Evolutionary conservation across 257 asterid genomes (phyloP).

Genomic region (Anisodus acutangulus): DNA sequence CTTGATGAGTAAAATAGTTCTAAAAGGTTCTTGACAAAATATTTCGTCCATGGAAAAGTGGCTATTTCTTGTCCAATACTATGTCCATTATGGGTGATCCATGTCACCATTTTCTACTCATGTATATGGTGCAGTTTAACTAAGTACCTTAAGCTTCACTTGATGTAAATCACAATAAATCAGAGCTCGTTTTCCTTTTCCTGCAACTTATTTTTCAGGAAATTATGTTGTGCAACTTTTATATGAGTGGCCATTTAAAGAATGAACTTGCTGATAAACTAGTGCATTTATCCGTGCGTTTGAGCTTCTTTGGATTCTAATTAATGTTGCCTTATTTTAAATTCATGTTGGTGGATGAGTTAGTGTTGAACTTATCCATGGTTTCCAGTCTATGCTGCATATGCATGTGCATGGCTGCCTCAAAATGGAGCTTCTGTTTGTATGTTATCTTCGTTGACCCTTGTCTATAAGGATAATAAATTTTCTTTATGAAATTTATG

Average conservation of each 20-base stretch:
- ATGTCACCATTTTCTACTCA: neutral
- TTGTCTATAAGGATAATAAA: neutral
- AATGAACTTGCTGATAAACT: conserved; percentile 17
- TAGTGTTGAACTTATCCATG: neutral
- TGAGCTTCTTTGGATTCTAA: neutral
- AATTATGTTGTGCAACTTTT: neutral
- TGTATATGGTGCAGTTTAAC: neutral
- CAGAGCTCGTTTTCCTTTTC: neutral
- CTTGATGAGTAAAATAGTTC: neutral
- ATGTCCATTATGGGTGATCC: neutral
- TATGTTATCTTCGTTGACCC: neutral
- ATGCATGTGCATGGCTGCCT: neutral
- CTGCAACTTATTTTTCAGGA: neutral
- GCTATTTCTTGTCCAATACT: neutral
- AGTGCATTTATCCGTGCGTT: neutral
- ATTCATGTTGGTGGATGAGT: conserved; percentile 9
- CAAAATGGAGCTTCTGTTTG: neutral
- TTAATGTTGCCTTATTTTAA: neutral
- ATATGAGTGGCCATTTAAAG: neutral
- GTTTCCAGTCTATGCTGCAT: neutral
- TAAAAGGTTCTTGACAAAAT: neutral
- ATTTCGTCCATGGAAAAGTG: neutral
- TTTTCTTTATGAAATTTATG: neutral
- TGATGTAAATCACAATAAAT: conserved; percentile 5
- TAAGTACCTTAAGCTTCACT: neutral